Evolutionary conservation across 352 stramenopile species (phyloP).

Genomic region (Plasmopara halstedii): DNA sequence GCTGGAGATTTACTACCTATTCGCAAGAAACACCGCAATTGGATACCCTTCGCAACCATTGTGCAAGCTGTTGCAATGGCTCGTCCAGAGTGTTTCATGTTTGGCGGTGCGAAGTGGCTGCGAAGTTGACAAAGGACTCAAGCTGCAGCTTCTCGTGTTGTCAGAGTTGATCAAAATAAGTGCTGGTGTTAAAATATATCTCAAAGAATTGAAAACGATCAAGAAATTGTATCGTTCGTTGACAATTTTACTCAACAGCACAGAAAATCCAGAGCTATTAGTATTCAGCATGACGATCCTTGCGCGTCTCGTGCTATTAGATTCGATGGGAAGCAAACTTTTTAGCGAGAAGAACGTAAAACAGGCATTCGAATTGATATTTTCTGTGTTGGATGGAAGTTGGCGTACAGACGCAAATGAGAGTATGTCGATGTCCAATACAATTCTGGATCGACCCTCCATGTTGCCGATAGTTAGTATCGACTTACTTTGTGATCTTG

Average conservation of each 20-base stretch:
- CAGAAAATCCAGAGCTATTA: constrained; percentile 61
- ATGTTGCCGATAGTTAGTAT: constrained; percentile 53
- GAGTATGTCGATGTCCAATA: constrained; percentile 18
- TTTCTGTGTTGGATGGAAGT: constrained; percentile 60
- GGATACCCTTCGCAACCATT: constrained; percentile 67
- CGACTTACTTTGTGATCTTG: constrained; percentile 62
- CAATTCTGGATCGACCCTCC: constrained; percentile 28
- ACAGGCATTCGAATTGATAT: constrained; percentile 61
- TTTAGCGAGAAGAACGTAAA: constrained; percentile 80
- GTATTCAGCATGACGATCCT: constrained; percentile 77
- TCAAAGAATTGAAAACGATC: constrained; percentile 69
- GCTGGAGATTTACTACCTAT: constrained; percentile 58
- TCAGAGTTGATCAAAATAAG: constrained; percentile 63
- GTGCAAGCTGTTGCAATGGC: constrained; percentile 61
- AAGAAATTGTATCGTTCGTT: constrained; percentile 78
- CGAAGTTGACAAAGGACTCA: constrained; percentile 43
- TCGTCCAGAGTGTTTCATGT: constrained; percentile 38
- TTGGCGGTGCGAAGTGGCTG: constrained; percentile 32
- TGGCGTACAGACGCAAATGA: constrained; percentile 26
- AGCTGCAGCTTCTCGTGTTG: constrained; percentile 60
- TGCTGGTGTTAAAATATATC: constrained; percentile 64
- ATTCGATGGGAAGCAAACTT: constrained; percentile 70
- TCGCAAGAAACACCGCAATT: constrained; percentile 40
- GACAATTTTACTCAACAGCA: constrained; percentile 76
- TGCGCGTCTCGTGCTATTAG: constrained; percentile 56